Base-by-base conservation (phyloP, 768 basidiomycete species). In the Rhodotorula sphaerocarpa region DNA sequence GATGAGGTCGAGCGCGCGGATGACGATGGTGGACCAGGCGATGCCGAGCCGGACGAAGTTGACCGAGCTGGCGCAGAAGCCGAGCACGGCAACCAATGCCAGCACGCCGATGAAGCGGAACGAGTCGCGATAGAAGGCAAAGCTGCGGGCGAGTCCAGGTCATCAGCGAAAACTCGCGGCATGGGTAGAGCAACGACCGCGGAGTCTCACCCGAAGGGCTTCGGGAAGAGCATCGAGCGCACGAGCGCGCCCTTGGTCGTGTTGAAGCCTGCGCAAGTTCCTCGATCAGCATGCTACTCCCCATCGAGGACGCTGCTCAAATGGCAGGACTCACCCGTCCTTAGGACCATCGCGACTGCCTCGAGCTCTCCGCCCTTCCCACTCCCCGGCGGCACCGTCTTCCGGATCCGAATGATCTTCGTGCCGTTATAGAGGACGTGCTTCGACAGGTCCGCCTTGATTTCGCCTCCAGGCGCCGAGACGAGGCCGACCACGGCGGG, bases 151-250 rank as follows among this genome's bases (percentile, higher is more conserved):
- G 1, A 4, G 27, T 7, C 4, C 20, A 21, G 25, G 33, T 15
- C 20, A 21, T 41, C 3, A 33, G 30, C 46, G 31, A 14, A 14
- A 23, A 33, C 9, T 5, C n/a, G n/a, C 10, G 18, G 3, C 28
- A n/a, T 7, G 45, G 5, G 15, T 2, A 23, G 7, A 25, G 25
- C 12, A 21, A 10, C 27, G 30, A 39, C 36, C 7, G 4, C 5
- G 25, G 25, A 27, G 11, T 51, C 70, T 30, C 21, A 70, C 69
- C 91, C 93, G 65, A 95, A 91, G 0, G 93, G 92, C 73, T 95
- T 96, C 0, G 95, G 95, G 78, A 92, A 99, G 21, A 99, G 79
- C 93, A 99, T 99, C 0, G 93, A 96, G 28, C 95, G 82, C 28
- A 97, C 83, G 28, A 99, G 79, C 1, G 93, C 87, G 23, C 95